phyloP scores from a whole-genome alignment of 106 monocot species.

The Triglochin maritima region DNA sequence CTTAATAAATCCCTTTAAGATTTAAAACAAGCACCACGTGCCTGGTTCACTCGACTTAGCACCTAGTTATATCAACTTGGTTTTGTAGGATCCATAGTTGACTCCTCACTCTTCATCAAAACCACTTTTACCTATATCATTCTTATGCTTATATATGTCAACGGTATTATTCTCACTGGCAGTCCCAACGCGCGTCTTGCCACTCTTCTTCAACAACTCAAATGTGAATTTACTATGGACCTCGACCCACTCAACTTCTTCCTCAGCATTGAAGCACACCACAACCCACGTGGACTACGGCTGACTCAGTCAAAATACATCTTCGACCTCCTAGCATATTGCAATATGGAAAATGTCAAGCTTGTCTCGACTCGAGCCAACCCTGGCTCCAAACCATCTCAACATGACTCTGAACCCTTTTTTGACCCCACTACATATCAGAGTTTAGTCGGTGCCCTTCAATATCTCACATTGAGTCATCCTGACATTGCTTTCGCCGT shows the following conservation, averaged over 20 bases:
- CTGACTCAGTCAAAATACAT: constrained; percentile 4
- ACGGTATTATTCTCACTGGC: no score
- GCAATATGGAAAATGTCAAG: background rate
- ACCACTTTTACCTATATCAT: background rate
- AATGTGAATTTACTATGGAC: background rate
- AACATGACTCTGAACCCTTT: background rate
- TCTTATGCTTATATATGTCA: background rate
- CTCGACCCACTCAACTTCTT: background rate
- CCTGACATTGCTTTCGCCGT: constrained; percentile 4
- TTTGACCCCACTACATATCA: background rate
- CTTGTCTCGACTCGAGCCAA: background rate
- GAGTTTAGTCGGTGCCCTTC: background rate
- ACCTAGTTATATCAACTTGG: background rate
- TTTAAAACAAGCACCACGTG: constrained; percentile 4
- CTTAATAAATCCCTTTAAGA: constrained; percentile 4
- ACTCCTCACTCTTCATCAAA: background rate
- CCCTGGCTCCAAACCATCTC: no score
- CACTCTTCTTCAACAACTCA: background rate
- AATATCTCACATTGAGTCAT: background rate
- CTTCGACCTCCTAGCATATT: background rate
- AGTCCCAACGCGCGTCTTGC: background rate
- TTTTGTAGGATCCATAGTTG: background rate
- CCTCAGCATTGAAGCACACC: background rate
- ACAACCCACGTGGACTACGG: background rate
- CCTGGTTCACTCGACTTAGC: background rate